These are phyloP conservation scores for Candida broadrunensis DNA, from an alignment of 805 yeast genomes.

Conservation along the genomic window DNA sequence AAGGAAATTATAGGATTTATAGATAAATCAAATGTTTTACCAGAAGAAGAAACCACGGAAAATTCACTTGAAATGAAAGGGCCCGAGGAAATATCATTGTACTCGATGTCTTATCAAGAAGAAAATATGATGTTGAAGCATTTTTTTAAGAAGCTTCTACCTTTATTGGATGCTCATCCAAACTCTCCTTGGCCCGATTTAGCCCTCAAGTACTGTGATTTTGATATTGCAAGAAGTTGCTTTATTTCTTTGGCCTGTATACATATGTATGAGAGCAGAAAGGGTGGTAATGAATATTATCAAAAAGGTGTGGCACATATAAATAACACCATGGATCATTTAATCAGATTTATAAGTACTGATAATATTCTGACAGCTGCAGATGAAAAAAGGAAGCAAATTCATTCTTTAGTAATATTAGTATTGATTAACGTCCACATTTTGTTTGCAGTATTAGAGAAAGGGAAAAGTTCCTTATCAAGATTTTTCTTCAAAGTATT, in stretches of 20 bases:
- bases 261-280: constrained; percentile 50
- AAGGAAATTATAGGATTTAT: constrained; percentile 3
- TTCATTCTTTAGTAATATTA: constrained; percentile 40
- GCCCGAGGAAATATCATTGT: constrained; percentile 6
- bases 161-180: constrained; percentile 57
- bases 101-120: constrained; percentile 36
- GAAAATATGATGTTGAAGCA: constrained; percentile 56
- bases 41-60: neutral
- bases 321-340: constrained; percentile 53
- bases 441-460: constrained; percentile 50
- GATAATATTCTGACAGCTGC: constrained; percentile 4
- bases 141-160: constrained; percentile 52
- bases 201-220: constrained; percentile 55
- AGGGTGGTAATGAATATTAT: constrained; percentile 51
- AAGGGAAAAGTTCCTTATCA: constrained; percentile 51
- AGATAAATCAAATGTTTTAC: constrained; percentile 2
- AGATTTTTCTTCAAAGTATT: constrained; percentile 48
- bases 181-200: constrained; percentile 61
- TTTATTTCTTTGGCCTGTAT: constrained; percentile 55
- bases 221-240: constrained; percentile 56
- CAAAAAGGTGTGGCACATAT: constrained; percentile 52
- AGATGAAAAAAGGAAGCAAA: constrained; percentile 13
- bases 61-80: neutral
- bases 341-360: constrained; percentile 39
- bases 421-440: constrained; percentile 53